phyloP scores from a whole-genome alignment of 805 yeast genomes.

The Metschnikowia vanudenii region DNA sequence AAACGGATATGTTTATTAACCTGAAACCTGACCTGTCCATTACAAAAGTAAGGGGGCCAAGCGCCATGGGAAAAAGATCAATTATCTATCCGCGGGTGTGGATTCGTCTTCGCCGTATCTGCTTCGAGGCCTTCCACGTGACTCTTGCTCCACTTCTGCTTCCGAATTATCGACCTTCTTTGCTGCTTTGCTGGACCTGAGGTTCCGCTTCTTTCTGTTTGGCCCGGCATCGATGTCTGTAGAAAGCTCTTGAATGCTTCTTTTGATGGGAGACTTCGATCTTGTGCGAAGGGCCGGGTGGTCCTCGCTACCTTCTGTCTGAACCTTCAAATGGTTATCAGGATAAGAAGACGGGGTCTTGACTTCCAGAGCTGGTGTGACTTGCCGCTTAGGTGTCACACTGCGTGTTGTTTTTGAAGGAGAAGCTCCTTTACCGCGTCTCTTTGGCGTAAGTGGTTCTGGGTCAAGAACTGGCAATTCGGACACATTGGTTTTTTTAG shows the following conservation, averaged over 20 bases:
- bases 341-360: not conserved
- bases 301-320: constrained; percentile 3
- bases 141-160: constrained; percentile 7
- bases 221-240: constrained; percentile 19
- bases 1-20: no score
- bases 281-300: constrained; percentile 21
- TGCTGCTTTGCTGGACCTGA: constrained; percentile 9
- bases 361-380: not conserved
- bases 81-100: constrained; percentile 5
- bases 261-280: constrained; percentile 20
- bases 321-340: constrained; percentile 4
- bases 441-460: not conserved
- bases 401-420: not conserved
- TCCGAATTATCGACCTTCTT: constrained; percentile 5
- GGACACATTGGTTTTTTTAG: no score
- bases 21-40: no score
- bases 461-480: not conserved
- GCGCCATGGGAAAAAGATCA: not conserved
- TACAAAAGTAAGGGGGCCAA: no score
- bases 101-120: no score
- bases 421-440: not conserved
- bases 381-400: not conserved
- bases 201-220: constrained; percentile 8
- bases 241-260: constrained; percentile 20
- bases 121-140: constrained; percentile 13